Percentiles rank a stretch among this genome's conserved stretches.
Evolutionary conservation across 352 stramenopile species (phyloP).

Genomic region (Phytophthora sojae): DNA sequence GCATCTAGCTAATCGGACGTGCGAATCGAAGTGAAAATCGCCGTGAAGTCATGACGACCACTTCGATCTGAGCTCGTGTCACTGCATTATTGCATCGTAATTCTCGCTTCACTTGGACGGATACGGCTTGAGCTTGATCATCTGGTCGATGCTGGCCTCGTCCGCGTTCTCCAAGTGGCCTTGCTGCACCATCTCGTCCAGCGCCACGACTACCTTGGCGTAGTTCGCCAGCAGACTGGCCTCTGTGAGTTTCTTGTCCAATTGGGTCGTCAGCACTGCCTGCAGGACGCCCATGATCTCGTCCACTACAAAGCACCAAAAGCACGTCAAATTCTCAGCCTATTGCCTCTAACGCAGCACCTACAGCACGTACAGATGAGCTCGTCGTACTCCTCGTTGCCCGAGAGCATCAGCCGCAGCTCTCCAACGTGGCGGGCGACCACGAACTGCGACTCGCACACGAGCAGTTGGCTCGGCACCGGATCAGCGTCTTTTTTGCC

Average conservation of each 20-base stretch:
- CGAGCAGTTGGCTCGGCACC: constrained; percentile 49
- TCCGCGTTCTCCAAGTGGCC: constrained; percentile 61
- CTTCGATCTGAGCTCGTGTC: too few relatives aligned
- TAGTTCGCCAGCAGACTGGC: constrained; percentile 63
- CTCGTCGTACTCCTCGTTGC: constrained; percentile 75
- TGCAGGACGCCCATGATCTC: constrained; percentile 64
- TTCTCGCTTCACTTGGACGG: constrained; percentile 28
- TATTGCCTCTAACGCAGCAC: background rate
- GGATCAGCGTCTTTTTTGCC: constrained; percentile 21
- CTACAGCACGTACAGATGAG: constrained; percentile 60
- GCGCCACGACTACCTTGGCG: constrained; percentile 64
- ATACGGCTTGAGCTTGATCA: constrained; percentile 51
- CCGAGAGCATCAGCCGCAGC: constrained; percentile 65
- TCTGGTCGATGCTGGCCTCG: constrained; percentile 56
- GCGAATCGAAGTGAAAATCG: background rate
- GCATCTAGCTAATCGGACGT: background rate
- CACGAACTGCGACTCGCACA: constrained; percentile 68
- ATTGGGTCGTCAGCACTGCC: constrained; percentile 57
- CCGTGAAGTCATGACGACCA: constrained; percentile 5
- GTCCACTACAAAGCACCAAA: constrained; percentile 43
- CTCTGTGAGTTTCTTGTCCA: constrained; percentile 81
- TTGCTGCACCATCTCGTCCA: constrained; percentile 79
- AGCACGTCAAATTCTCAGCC: constrained; percentile 6
- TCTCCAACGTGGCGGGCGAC: constrained; percentile 67
- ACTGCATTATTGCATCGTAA: too few relatives aligned